phyloP scores from a whole-genome alignment of 768 basidiomycete species.

The Pisolithus orientalis region DNA sequence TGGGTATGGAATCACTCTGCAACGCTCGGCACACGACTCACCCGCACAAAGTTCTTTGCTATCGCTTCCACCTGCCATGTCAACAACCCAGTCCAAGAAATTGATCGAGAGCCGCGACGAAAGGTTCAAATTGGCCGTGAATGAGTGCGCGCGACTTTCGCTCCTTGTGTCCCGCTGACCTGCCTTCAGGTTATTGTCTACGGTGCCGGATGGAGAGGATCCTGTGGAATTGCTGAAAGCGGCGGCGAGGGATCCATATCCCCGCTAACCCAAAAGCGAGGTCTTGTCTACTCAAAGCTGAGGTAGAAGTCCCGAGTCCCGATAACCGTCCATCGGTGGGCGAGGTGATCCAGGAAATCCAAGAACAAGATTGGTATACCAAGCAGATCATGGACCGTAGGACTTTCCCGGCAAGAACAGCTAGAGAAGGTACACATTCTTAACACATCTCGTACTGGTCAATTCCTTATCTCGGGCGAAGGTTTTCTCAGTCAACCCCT shows the following conservation, averaged over 20 bases:
- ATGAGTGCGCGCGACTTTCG: conserved; percentile 46
- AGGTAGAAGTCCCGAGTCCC: conserved; percentile 31
- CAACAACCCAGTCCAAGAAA: conserved; percentile 56
- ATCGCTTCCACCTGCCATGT: conserved; percentile 32
- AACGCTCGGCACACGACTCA: conserved; percentile 1
- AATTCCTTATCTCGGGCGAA: conserved; percentile 12
- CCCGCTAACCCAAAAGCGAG: conserved; percentile 51
- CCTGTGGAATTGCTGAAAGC: conserved; percentile 56
- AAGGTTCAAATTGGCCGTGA: conserved; percentile 55
- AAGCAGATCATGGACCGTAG: conserved; percentile 61
- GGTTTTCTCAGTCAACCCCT: conserved; percentile 50
- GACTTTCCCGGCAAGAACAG: conserved; percentile 46
- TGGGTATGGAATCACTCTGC: conserved; percentile 13
- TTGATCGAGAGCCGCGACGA: conserved; percentile 67
- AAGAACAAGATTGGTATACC: conserved; percentile 56
- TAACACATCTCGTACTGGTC: background rate
- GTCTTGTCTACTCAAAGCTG: conserved; percentile 2
- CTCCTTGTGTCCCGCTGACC: background rate
- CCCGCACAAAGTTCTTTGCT: conserved; percentile 11
- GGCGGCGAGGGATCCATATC: conserved; percentile 64
- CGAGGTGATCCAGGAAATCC: conserved; percentile 52
- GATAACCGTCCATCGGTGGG: conserved; percentile 53
- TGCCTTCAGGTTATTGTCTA: conserved; percentile 47
- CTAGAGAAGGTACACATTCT: conserved; percentile 39
- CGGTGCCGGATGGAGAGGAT: conserved; percentile 49